Percentiles rank a stretch among this genome's conserved stretches.
Evolutionary conservation across 148 eudicot genomes (phyloP).

Genomic region (Cornus suecica): DNA sequence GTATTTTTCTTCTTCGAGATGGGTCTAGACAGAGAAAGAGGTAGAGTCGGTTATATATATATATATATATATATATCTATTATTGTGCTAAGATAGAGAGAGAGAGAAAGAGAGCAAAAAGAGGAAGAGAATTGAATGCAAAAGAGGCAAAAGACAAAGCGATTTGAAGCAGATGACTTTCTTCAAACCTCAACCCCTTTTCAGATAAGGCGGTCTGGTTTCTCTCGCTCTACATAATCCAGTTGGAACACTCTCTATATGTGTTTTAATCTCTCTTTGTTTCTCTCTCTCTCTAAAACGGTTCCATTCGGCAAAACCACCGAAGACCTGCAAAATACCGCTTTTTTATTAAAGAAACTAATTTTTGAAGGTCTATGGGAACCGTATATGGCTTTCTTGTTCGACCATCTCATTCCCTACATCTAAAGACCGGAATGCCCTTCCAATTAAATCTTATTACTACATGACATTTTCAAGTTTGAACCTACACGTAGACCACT

Average conservation of each 20-base stretch:
- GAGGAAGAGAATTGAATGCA: constrained; percentile 38
- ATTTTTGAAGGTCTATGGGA: not conserved
- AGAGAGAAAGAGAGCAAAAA: not conserved
- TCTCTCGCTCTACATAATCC: constrained; percentile 2
- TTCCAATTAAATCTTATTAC: not conserved
- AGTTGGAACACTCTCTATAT: constrained; percentile 8
- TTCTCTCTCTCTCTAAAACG: constrained; percentile 13
- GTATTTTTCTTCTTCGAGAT: constrained; percentile 2
- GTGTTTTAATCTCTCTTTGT: constrained; percentile 2
- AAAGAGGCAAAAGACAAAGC: constrained; percentile 38
- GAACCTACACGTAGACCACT: not conserved
- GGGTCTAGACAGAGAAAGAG: constrained; percentile 12
- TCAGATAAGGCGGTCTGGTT: constrained; percentile 36
- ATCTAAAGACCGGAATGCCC: constrained; percentile 14
- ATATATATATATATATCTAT: too few relatives aligned
- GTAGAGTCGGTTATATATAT: constrained; percentile 19
- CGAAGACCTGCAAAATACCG: constrained; percentile 8
- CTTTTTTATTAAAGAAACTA: constrained; percentile 3
- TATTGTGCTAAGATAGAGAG: too few relatives aligned
- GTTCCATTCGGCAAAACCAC: constrained; percentile 29
- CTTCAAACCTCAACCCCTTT: constrained; percentile 6
- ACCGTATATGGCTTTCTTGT: constrained; percentile 16
- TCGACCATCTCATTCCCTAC: constrained; percentile 6
- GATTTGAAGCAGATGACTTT: constrained; percentile 32
- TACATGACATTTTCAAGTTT: not conserved